Conservation (phyloP, 1,139 yeast species). For the Sugiyamaella pinicola region DNA sequence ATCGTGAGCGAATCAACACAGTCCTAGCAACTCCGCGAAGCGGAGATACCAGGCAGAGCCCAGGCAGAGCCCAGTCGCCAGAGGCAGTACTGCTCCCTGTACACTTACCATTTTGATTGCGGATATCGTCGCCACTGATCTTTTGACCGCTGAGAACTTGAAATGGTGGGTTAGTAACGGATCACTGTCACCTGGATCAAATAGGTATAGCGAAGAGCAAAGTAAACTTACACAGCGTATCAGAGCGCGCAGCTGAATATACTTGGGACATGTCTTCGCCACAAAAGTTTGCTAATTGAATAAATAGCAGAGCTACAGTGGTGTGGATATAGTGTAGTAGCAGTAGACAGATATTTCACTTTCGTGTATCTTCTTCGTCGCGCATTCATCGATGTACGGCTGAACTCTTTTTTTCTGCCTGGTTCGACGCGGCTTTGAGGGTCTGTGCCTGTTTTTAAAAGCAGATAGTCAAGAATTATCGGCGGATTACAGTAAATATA, state of each 20-base stretch:
- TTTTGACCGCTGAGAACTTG: conserved; percentile 92
- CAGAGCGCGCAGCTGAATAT: conserved; percentile 77
- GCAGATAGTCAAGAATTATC: too few species aligned
- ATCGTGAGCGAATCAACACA: too few species aligned
- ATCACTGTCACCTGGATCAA: too few species aligned
- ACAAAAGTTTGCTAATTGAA: background rate
- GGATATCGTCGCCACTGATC: conserved; percentile 91
- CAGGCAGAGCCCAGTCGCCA: too few species aligned
- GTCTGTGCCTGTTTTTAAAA: too few species aligned
- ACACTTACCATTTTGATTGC: conserved; percentile 78
- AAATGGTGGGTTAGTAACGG: conserved; percentile 16
- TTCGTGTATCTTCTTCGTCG: background rate
- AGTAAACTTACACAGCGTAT: conserved; percentile 65
- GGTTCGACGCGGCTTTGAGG: conserved; percentile 15
- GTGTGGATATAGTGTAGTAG: background rate
- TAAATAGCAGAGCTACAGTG: background rate
- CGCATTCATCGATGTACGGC: conserved; percentile 1
- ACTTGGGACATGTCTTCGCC: conserved; percentile 51
- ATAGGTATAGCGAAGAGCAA: too few species aligned
- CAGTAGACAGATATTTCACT: conserved; percentile 11
- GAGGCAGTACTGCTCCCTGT: too few species aligned
- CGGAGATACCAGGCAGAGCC: too few species aligned
- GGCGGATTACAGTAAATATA: too few species aligned
- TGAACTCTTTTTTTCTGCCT: conserved; percentile 6
- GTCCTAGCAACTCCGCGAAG: too few species aligned